These are phyloP conservation scores for Teunomyces tritomae DNA, from an alignment of 805 yeast genomes.

Conservation along the genomic window DNA sequence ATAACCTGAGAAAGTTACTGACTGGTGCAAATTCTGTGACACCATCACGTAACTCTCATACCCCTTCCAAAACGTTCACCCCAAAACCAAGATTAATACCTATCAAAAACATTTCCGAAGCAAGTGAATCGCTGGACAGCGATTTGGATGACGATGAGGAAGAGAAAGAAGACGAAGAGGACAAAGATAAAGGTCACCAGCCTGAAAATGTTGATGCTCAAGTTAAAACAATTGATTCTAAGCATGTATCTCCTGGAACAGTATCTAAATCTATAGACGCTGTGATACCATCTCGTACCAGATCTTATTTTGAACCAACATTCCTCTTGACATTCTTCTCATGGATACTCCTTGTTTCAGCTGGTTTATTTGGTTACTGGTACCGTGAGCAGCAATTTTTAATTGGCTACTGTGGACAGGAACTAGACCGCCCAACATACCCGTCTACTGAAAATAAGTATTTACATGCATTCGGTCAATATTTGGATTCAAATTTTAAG, in stretches of 20 bases:
- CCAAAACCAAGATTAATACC: conserved; percentile 13
- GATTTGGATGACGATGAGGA: conserved; percentile 1
- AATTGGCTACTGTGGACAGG: conserved; percentile 76
- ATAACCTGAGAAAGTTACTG: conserved; percentile 7
- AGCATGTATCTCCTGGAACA: background rate
- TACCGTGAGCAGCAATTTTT: conserved; percentile 60
- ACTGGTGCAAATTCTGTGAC: conserved; percentile 7
- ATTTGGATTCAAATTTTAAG: conserved; percentile 43
- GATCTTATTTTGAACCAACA: background rate
- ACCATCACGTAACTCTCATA: conserved; percentile 4
- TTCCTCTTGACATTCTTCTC: conserved; percentile 14
- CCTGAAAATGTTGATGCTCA: background rate
- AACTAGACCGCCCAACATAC: conserved; percentile 45
- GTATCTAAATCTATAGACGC: background rate
- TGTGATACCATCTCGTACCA: background rate
- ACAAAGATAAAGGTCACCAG: background rate
- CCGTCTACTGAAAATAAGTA: conserved; percentile 25
- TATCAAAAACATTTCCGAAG: conserved; percentile 9
- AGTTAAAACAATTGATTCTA: too few species aligned
- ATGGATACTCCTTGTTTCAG: conserved; percentile 22
- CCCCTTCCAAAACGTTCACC: conserved; percentile 4
- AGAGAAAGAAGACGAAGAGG: conserved; percentile 5
- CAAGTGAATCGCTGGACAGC: conserved; percentile 11
- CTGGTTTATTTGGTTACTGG: conserved; percentile 50
- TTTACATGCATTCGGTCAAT: conserved; percentile 39